Base-by-base conservation (phyloP, 768 basidiomycete genomes). In the Omphalotus guepiniiformis region DNA sequence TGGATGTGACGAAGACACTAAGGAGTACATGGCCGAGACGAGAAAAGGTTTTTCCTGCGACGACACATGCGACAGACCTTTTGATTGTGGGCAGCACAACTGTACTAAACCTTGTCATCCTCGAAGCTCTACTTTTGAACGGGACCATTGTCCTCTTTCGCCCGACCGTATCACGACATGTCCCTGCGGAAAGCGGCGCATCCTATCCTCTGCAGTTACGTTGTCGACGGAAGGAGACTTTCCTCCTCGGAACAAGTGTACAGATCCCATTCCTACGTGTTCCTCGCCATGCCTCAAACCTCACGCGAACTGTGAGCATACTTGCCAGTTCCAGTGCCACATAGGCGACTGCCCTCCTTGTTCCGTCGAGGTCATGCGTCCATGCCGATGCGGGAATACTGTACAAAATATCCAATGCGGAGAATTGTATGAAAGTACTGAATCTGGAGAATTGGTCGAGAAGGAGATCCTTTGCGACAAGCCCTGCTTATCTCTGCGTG, bases 361-460 rank as follows among this genome's bases (percentile, higher is more conserved):
- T 63, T 61, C 65, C 1, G 78, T 86, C 41, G 66, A 71, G 37
- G 73, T 93, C 34, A 76, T 82, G 3, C 72, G 85, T 5, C 86
- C 88, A 3, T 99, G 96, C 62, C 76, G 96, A 25, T 98, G 96
- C 52, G 94, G 93, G 0, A 71, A 78, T 15, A 85, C 82, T 2
- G 83, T 70, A 4, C 69, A 63, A 46, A 58, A 73, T 18, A 66
- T 83, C 12, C 63, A 70, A 3, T 97, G 94, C 60, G 66, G 66
- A 52, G 70, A 67, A 39, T 62, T 73, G 12, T 65, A 67, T 36
- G 62, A 58, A 22, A 71, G 63, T 3, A 28, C 42, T 23, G 62
- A 64, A 1, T 68, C 58, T 2, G 57, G 52, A 5, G 58, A 51
- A 3, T 35, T 43, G 18, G 58, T 58, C 21, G 71, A 72, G 44